A percentile compares a stretch with the other conserved stretches of the same genome.
phyloP scores from a whole-genome alignment of 129 eudicot species.

The Daucus carota region DH1_v3.0 NC_030381.2:38272001-38272500 shows the following conservation, averaged over 20 bases:
- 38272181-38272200: neutral
- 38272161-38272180: slow-evolving; percentile 52
- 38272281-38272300: neutral
- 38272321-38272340: neutral
- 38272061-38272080: slow-evolving; percentile 54
- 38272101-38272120: slow-evolving; percentile 52
- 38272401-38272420: neutral
- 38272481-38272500: neutral
- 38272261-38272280: neutral
- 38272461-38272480: neutral
- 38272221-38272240: neutral
- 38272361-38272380: neutral
- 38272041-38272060: slow-evolving; percentile 36
- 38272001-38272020: slow-evolving; percentile 52
- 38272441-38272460: neutral
- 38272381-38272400: neutral
- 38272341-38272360: neutral
- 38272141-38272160: slow-evolving; percentile 55
- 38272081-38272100: slow-evolving; percentile 43
- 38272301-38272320: neutral
- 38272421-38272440: neutral
- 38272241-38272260: slow-evolving; percentile 3
- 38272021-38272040: slow-evolving; percentile 51
- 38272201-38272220: neutral
- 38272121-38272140: slow-evolving; percentile 61